A percentile compares a stretch with the other conserved stretches of the same genome.
phyloP scores from a whole-genome alignment of 228 moss, liverwort and hornwort genomes.

The Sphagnum magellanicum region DNA sequence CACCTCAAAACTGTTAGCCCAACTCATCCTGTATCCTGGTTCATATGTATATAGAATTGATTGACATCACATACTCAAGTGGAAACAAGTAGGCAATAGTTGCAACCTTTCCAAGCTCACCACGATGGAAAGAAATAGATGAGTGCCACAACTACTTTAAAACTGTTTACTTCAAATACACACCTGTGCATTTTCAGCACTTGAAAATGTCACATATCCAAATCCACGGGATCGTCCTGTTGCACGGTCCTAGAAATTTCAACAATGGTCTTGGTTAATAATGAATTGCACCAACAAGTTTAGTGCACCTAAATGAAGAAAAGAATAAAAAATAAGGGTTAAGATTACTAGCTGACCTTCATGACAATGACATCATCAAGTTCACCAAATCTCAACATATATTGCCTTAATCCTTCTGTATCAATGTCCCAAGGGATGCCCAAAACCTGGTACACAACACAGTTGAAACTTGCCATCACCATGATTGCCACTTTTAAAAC shows the following conservation, averaged over 20 bases:
- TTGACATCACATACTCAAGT: too few relatives aligned
- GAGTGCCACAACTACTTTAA: background rate
- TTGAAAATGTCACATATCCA: slow-evolving; percentile 90
- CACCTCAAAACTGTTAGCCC: too few relatives aligned
- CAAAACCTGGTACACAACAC: slow-evolving; percentile 41
- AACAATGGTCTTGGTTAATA: background rate
- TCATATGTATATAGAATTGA: too few relatives aligned
- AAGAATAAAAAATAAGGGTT: background rate
- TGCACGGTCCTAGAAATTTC: slow-evolving; percentile 59
- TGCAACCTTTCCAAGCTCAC: too few relatives aligned
- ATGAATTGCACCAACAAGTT: background rate
- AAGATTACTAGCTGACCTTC: slow-evolving; percentile 48
- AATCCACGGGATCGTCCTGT: slow-evolving; percentile 91
- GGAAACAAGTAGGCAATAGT: too few relatives aligned
- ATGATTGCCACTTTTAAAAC: too few relatives aligned
- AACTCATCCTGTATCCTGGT: too few relatives aligned
- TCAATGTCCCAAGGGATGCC: slow-evolving; percentile 95
- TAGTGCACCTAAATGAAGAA: background rate
- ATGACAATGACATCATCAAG: slow-evolving; percentile 95
- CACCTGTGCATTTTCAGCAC: slow-evolving; percentile 87
- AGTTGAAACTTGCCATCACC: too few relatives aligned
- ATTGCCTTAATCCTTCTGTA: slow-evolving; percentile 89
- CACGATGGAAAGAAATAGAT: background rate
- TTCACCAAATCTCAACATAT: slow-evolving; percentile 90
- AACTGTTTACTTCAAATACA: background rate